Evolutionary conservation across 2,329 filamentous ascomycete species (phyloP), one percentile per base, ranked within the genome.

Genomic region (Aspergillus pseudotamarii): DNA sequence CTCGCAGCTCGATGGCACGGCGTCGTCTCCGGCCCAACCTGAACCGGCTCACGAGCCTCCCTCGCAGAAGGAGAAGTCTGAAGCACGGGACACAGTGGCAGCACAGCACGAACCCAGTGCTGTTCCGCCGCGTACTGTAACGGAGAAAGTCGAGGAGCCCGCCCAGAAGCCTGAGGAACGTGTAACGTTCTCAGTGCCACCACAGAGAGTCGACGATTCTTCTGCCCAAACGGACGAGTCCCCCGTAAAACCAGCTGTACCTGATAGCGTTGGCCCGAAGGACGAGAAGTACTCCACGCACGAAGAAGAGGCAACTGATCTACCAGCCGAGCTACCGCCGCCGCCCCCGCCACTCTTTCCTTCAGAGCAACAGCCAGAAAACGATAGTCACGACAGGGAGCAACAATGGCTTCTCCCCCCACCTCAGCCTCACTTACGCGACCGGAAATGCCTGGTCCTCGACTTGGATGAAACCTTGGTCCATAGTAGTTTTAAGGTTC

Each of bases 401-500:
- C 87, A 87, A 68, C 89, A 89, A 72, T 92, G 86, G 80, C 83
- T 99, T 41, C 82, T 99, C 60, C 93, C 93, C n/a, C 89, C 94
- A 0, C 86, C 94, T 68, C 84, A 89, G 46, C 89, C 92, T 30
- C 89, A 92, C 70, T 88, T 95, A 72, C 89, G 91, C 78, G 93
- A 93, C 32, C 90, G 92, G 75, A 99, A 99, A 79, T 99, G 95
- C 72, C 82, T 99, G 46, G 94, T 99, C 21, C 85, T 99, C 53
- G 95, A 99, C 81, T 83, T 99, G 65, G 95, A 99, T 71, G 95
- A 99, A 79, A 99, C 95, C 1, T 82, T 99, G 58, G 95, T 99
- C 28, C 95, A 99, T 82, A 98, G 95, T 78, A 98, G 95, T 71
- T 99, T 99, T 82, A 99, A 99, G 87, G 95, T 98, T 70, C 85